Evolutionary conservation across 2,329 filamentous ascomycete genomes (phyloP).

Genomic region (Sporothrix variecibatus): DNA sequence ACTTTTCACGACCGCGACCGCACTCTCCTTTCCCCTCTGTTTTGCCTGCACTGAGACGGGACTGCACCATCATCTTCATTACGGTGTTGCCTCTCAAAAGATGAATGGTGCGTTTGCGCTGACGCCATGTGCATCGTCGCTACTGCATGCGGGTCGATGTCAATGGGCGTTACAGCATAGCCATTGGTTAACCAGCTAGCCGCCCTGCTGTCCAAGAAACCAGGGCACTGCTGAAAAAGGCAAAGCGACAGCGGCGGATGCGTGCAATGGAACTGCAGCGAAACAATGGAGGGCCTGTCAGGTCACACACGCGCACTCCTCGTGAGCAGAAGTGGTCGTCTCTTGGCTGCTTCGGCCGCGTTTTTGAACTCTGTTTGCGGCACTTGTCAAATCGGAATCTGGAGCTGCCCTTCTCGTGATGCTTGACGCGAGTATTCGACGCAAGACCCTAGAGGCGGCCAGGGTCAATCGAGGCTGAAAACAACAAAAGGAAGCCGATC

Average conservation of each 20-base stretch:
- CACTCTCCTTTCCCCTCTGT: background rate
- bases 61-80: background rate
- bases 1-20: background rate
- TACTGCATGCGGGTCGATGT: conserved; percentile 16
- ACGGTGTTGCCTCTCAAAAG: background rate
- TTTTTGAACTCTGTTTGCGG: background rate
- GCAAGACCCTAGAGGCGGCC: too few species aligned
- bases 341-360: background rate
- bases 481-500: background rate
- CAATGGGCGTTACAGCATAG: background rate
- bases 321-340: background rate
- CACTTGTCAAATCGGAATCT: background rate
- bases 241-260: background rate
- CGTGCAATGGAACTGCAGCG: conserved; percentile 9
- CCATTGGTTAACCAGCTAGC: conserved; percentile 15
- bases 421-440: background rate
- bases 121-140: conserved; percentile 13
- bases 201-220: background rate
- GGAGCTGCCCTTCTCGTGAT: background rate
- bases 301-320: conserved; percentile 14
- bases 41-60: background rate
- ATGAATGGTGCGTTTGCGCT: background rate
- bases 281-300: background rate
- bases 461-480: background rate
- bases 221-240: background rate